Conservation (phyloP, 805 yeast genomes). For the Lipomyces anomalus region DNA sequence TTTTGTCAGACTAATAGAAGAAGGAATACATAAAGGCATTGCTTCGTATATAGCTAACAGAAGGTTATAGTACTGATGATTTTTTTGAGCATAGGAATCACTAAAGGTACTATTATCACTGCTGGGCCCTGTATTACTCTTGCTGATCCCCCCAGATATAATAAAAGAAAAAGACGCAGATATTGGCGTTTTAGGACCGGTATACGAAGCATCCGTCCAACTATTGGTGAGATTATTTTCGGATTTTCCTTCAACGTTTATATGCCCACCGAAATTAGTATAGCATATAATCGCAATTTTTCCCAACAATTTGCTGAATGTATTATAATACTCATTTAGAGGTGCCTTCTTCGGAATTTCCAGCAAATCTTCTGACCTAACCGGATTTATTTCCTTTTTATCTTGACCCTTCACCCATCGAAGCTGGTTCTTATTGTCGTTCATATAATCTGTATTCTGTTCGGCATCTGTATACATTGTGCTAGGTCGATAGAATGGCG, state of each 20-base stretch:
- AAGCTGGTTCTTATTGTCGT: too few relatives aligned
- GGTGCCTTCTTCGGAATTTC: conserved; percentile 8
- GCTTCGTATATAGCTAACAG: conserved; percentile 66
- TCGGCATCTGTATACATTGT: conserved; percentile 32
- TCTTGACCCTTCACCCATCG: too few relatives aligned
- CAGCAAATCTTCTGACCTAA: background rate
- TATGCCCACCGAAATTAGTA: conserved; percentile 47
- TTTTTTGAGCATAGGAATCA: conserved; percentile 22
- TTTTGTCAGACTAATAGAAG: conserved; percentile 52
- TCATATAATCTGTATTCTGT: background rate
- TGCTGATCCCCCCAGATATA: background rate
- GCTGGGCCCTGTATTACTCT: background rate
- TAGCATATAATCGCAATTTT: conserved; percentile 57
- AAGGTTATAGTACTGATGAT: conserved; percentile 47
- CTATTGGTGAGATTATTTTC: background rate
- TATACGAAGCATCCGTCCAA: background rate
- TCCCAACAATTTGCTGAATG: conserved; percentile 55
- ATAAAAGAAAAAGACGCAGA: conserved; percentile 36
- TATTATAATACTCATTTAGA: conserved; percentile 51
- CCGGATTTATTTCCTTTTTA: background rate
- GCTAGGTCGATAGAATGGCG: conserved; percentile 72
- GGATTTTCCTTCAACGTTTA: conserved; percentile 34
- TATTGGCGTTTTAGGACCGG: conserved; percentile 35
- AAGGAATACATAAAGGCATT: conserved; percentile 61
- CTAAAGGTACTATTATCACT: conserved; percentile 30